phyloP scores from a whole-genome alignment of 169 alveolate species.

The Plasmodium knowlesi region DNA sequence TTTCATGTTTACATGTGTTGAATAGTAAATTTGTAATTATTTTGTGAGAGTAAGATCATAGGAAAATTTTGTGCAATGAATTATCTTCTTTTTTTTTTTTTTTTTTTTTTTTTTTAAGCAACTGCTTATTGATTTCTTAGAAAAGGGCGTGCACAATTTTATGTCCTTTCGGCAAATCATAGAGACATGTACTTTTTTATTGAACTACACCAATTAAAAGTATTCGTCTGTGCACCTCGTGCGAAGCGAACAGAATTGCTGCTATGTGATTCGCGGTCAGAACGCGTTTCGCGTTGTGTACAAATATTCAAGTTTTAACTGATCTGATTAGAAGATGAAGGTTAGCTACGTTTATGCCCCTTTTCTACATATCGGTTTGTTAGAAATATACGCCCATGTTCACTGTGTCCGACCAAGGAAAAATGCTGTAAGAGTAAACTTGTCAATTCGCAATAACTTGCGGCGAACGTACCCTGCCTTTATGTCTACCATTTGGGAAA shows the following conservation, averaged over 20 bases:
- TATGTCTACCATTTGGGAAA: background rate
- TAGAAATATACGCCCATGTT: background rate
- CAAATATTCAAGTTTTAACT: background rate
- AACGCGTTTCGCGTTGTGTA: background rate
- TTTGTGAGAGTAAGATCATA: slow-evolving; percentile 23
- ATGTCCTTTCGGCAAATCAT: slow-evolving; percentile 1
- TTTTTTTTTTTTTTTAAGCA: background rate
- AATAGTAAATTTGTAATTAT: slow-evolving; percentile 6
- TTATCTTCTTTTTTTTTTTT: background rate
- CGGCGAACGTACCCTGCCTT: background rate
- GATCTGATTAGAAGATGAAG: background rate
- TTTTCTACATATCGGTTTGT: background rate
- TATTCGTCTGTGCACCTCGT: background rate
- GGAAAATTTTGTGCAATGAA: slow-evolving; percentile 2
- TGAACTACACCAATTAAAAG: background rate
- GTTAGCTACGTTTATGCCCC: background rate
- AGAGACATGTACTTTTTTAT: slow-evolving; percentile 4
- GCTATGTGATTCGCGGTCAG: background rate
- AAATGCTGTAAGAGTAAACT: background rate
- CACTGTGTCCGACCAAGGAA: background rate
- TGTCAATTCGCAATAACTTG: background rate
- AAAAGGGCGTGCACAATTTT: background rate
- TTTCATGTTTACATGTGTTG: background rate
- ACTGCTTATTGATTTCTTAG: background rate
- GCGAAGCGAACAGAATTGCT: background rate